A percentile compares a stretch with the other conserved stretches of the same genome.
Evolutionary conservation across 371 early-diverging fungal genomes (phyloP).

Genomic region (Entomophthora muscae): DNA sequence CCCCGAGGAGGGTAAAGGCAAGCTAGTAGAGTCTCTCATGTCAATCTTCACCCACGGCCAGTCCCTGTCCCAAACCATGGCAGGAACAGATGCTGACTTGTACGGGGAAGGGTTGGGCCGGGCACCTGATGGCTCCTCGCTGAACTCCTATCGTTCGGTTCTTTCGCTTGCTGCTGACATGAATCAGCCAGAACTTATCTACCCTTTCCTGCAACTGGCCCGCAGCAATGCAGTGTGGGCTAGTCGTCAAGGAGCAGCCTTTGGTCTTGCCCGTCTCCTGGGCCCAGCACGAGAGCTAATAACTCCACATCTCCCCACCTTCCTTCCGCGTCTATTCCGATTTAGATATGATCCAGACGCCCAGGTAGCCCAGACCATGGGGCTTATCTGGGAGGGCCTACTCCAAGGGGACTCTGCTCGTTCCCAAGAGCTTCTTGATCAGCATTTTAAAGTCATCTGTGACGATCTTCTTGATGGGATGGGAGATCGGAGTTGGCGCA

Average conservation of each 20-base stretch:
- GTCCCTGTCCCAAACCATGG: constrained; percentile 43
- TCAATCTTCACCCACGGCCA: constrained; percentile 38
- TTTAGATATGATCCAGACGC: constrained; percentile 78
- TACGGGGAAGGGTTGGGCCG: constrained; percentile 54
- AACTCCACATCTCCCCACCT: constrained; percentile 46
- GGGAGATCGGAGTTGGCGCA: constrained; percentile 72
- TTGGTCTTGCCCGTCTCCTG: constrained; percentile 69
- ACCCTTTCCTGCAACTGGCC: constrained; percentile 85
- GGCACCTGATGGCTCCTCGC: constrained; percentile 61
- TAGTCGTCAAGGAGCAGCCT: constrained; percentile 74
- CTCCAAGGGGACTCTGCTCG: constrained; percentile 29
- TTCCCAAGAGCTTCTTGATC: constrained; percentile 50
- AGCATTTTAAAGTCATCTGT: constrained; percentile 62
- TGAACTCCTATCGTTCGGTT: constrained; percentile 70
- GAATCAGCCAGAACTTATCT: constrained; percentile 86
- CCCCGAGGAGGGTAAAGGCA: constrained; percentile 42
- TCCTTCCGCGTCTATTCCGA: constrained; percentile 71
- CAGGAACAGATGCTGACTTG: constrained; percentile 46
- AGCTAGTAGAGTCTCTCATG: constrained; percentile 36
- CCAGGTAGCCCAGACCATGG: constrained; percentile 73
- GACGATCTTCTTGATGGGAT: constrained; percentile 54
- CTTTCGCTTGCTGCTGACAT: constrained; percentile 78
- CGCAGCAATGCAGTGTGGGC: constrained; percentile 80
- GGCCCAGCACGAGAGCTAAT: constrained; percentile 59
- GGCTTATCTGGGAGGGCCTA: constrained; percentile 69